These are phyloP conservation scores for Atkinsonella texensis DNA, from an alignment of 2,329 filamentous ascomycete genomes.

Conservation along the genomic window DNA sequence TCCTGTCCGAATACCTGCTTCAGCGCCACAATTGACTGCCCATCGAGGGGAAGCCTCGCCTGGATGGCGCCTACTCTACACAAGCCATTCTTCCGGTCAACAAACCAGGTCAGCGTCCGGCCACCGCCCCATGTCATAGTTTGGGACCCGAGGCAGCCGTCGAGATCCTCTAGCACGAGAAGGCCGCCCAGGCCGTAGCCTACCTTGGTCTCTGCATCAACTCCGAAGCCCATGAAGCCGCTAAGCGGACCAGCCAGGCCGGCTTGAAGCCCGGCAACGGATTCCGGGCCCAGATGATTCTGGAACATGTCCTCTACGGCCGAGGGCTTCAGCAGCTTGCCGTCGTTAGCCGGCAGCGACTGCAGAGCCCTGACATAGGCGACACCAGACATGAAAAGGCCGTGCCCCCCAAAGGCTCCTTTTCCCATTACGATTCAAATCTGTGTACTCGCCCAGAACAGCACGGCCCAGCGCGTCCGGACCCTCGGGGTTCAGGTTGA, in stretches of 20 bases:
- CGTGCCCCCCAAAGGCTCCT: constrained; percentile 33
- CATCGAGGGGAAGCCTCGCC: constrained; percentile 21
- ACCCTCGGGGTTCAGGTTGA: constrained; percentile 27
- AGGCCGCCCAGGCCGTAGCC: constrained; percentile 30
- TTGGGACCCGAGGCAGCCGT: constrained; percentile 29
- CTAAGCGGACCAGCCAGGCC: constrained; percentile 21
- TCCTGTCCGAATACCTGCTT: constrained; percentile 31
- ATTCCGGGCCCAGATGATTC: constrained; percentile 26
- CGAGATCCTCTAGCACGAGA: constrained; percentile 26
- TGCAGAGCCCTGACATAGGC: constrained; percentile 24
- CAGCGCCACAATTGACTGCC: constrained; percentile 13
- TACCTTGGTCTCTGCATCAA: constrained; percentile 17
- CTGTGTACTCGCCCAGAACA: constrained; percentile 20
- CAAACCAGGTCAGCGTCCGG: constrained; percentile 33
- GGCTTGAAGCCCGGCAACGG: constrained; percentile 14
- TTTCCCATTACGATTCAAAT: constrained; percentile 19
- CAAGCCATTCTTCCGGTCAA: constrained; percentile 34
- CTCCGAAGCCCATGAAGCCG: constrained; percentile 23
- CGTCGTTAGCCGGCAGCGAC: constrained; percentile 36
- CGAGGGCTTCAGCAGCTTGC: constrained; percentile 28
- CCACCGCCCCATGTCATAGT: constrained; percentile 36
- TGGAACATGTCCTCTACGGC: constrained; percentile 34
- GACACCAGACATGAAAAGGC: constrained; percentile 22
- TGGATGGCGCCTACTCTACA: constrained; percentile 30
- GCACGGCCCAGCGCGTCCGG: constrained; percentile 22